Base-by-base conservation (phyloP, 2,329 filamentous ascomycete species). In the Ramichloridium luteum region DNA sequence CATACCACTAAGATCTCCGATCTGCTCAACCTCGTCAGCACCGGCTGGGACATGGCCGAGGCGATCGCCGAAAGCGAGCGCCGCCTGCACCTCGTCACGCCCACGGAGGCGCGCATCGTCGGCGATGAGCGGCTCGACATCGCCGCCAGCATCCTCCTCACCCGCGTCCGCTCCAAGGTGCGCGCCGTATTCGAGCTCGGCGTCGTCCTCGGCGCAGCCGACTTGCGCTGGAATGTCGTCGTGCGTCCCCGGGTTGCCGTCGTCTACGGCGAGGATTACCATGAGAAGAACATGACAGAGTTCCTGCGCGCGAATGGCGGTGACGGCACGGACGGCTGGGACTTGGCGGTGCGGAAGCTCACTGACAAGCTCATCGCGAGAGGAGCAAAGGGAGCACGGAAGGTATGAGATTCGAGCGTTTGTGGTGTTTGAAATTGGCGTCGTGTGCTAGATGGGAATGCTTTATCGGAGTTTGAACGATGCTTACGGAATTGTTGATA, bases 201-300 rank as follows among this genome's bases (percentile, higher is more conserved):
- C 9, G 60, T 56, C 29, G 58, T 57, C 1, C 57, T 58, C 1
- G 60, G 62, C n/a, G 64, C 67, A 3, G 57, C 77, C 8, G 64
- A 70, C 1, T 63, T 82, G 20, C 53, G 56, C 10, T 58, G 80
- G 14, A 58, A 57, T 4, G 63, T 68, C 1, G 37, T 34, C 4
- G 39, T 50, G 4, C 38, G 37, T 25, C 42, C 50, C 1, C 60
- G 59, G 13, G 79, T 74, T 0, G 65, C 62, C 31, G 72, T 86
- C 1, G 62, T 84, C 2, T 90, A 90, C 51, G 82, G 82, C 0
- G 80, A 88, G 57, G 67, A 70, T 37, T 85, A 86, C 53, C 81
- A 83, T 41, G 72, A 75, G 41, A 70, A 64, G 30, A 85, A 82
- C 56, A 77, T 90, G 62, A 63, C 60, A n/a, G 78, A 83, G 34